Evolutionary conservation across 2,329 filamentous ascomycete species (phyloP).

Genomic region (Bisporella sp.): DNA sequence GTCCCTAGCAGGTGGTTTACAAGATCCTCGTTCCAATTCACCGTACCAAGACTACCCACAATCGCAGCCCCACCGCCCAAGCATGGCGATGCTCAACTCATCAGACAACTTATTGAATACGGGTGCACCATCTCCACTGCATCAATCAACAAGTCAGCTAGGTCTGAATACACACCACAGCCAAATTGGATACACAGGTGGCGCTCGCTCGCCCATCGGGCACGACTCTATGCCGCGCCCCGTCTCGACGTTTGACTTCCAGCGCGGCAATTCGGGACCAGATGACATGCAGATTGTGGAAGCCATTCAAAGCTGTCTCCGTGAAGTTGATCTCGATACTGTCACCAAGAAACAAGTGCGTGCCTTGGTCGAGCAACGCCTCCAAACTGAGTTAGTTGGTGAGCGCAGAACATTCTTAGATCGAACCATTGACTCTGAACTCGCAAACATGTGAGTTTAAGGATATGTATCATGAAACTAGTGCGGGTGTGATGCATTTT

Average conservation of each 20-base stretch:
- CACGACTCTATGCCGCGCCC: constrained; percentile 33
- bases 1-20: constrained; percentile 47
- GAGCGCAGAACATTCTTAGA: constrained; percentile 88
- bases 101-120: constrained; percentile 26
- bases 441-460: constrained; percentile 72
- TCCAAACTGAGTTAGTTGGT: constrained; percentile 82
- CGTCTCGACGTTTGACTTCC: constrained; percentile 54
- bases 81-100: constrained; percentile 52
- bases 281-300: constrained; percentile 77
- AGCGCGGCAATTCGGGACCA: constrained; percentile 52
- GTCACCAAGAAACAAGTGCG: constrained; percentile 97
- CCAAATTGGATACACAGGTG: constrained; percentile 32
- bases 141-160: neutral
- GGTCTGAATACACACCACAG: neutral
- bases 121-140: constrained; percentile 21
- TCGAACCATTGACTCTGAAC: constrained; percentile 83
- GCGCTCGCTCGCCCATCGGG: constrained; percentile 39
- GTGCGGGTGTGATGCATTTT: too few relatives aligned
- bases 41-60: constrained; percentile 51
- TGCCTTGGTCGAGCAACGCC: constrained; percentile 83
- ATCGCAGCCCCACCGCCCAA: constrained; percentile 41
- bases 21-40: constrained; percentile 40
- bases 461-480: too few relatives aligned
- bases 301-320: constrained; percentile 73
- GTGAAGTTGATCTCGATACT: constrained; percentile 89